Conservation (phyloP, 2,329 filamentous ascomycete genomes). For the Calycina herbarum region DNA sequence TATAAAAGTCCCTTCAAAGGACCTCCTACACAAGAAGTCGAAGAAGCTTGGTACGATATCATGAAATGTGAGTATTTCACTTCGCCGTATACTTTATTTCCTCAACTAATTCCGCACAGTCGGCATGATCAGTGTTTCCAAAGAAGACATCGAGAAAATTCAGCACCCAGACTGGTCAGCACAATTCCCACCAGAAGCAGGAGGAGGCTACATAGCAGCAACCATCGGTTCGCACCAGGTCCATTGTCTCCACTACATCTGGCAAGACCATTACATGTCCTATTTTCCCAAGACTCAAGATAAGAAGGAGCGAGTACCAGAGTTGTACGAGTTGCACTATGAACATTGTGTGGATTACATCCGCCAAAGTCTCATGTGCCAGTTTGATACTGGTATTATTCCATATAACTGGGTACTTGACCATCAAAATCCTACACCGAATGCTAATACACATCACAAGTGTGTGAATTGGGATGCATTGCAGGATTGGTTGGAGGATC, state of each 20-base stretch:
- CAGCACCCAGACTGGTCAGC: slow-evolving; percentile 28
- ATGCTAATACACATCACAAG: slow-evolving; percentile 6
- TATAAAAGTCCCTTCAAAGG: background rate
- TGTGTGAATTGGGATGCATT: slow-evolving; percentile 14
- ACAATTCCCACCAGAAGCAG: slow-evolving; percentile 34
- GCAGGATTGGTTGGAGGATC: slow-evolving; percentile 12
- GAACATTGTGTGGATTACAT: slow-evolving; percentile 16
- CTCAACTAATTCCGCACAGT: background rate
- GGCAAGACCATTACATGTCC: slow-evolving; percentile 13
- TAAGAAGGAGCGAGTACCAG: slow-evolving; percentile 2
- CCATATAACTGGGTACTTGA: slow-evolving; percentile 6
- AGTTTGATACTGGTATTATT: slow-evolving; percentile 5
- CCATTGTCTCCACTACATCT: slow-evolving; percentile 16
- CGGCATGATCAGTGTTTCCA: slow-evolving; percentile 1
- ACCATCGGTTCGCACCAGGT: slow-evolving; percentile 12
- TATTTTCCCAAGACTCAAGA: background rate
- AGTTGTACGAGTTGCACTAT: slow-evolving; percentile 14
- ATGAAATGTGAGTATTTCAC: background rate
- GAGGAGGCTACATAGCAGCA: slow-evolving; percentile 13
- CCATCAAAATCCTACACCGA: slow-evolving; percentile 6
- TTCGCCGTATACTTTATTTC: background rate
- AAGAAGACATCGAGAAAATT: slow-evolving; percentile 3
- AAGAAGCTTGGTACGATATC: slow-evolving; percentile 1
- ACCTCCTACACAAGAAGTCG: background rate
- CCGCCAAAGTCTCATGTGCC: slow-evolving; percentile 9